These are phyloP conservation scores for Exophiala dermatitidis DNA, from an alignment of 2,329 filamentous ascomycete species.

Conservation along the genomic window DNA sequence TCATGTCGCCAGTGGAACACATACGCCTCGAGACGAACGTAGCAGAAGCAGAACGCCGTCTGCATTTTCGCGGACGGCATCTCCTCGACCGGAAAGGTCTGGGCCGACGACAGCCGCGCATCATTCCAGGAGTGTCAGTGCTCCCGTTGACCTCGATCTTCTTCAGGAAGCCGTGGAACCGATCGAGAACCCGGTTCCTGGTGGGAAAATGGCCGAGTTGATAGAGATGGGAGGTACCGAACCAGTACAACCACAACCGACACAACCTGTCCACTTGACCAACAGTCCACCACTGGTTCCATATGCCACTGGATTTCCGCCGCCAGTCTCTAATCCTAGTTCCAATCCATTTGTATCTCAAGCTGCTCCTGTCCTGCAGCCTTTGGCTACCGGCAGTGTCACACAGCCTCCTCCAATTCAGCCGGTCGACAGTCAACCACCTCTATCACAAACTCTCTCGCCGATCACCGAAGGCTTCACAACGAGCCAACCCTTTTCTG, in stretches of 20 bases:
- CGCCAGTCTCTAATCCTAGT: not conserved
- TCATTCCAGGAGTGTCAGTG: conserved; percentile 13
- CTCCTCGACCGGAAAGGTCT: conserved; percentile 7
- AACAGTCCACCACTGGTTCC: not conserved
- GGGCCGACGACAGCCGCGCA: not conserved
- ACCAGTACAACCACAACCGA: conserved; percentile 8
- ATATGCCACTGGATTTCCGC: not conserved
- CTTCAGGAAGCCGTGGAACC: conserved; percentile 7
- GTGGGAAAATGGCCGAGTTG: conserved; percentile 25
- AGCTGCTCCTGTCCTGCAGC: not conserved
- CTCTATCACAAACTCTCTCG: too few relatives aligned
- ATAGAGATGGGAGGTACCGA: conserved; percentile 17
- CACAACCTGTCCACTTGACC: not conserved
- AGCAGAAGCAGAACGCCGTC: conserved; percentile 13
- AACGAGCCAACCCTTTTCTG: not conserved
- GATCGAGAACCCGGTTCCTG: conserved; percentile 13
- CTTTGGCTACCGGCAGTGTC: not conserved
- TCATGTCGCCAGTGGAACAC: not conserved
- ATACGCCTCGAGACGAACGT: conserved; percentile 2
- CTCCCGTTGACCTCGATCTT: conserved; percentile 5
- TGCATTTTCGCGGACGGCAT: conserved; percentile 1
- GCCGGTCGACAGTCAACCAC: too few relatives aligned
- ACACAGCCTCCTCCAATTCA: too few relatives aligned
- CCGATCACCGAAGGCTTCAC: too few relatives aligned
- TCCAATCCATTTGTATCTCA: not conserved